phyloP scores from a whole-genome alignment of 176 grass and related monocot genomes.

The Thinopyrum elongatum region DNA sequence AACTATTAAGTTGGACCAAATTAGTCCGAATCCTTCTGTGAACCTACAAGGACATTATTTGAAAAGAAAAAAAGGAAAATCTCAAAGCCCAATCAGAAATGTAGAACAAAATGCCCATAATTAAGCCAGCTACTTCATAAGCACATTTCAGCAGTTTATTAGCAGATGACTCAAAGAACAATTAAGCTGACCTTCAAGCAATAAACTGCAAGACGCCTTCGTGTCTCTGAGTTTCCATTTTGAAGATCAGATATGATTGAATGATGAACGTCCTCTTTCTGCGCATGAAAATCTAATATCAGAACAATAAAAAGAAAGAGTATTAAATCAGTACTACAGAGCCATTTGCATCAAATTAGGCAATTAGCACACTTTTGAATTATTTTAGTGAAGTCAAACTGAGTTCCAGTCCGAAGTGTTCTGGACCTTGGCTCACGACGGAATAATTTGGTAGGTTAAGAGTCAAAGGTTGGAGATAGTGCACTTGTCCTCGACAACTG shows the following conservation, averaged over 20 bases:
- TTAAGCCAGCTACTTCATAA: not conserved
- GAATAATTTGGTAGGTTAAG: not conserved
- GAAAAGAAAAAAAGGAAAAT: not conserved
- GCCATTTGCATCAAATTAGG: not conserved
- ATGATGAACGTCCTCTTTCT: conserved; percentile 99
- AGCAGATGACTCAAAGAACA: conserved; percentile 1
- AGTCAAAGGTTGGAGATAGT: not conserved
- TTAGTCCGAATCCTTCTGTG: not conserved
- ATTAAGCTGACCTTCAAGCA: conserved; percentile 76
- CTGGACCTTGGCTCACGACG: not conserved
- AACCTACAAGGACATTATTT: not conserved
- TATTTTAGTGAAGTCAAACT: not conserved
- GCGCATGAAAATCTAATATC: conserved; percentile 27
- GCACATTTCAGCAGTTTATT: not conserved
- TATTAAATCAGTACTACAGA: not conserved
- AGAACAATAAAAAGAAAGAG: conserved; percentile 30
- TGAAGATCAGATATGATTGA: conserved; percentile 99
- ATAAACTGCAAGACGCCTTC: conserved; percentile 93
- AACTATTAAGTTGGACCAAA: conserved; percentile 15
- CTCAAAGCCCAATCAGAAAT: not conserved
- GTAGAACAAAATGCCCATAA: not conserved
- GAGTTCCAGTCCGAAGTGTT: not conserved
- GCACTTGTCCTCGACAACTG: not conserved
- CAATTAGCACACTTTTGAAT: not conserved
- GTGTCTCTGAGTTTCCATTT: conserved; percentile 94